A percentile compares a stretch with the other conserved stretches of the same genome.
phyloP scores from a whole-genome alignment of 2,329 filamentous ascomycete genomes.

The Aureobasidium musti region DNA sequence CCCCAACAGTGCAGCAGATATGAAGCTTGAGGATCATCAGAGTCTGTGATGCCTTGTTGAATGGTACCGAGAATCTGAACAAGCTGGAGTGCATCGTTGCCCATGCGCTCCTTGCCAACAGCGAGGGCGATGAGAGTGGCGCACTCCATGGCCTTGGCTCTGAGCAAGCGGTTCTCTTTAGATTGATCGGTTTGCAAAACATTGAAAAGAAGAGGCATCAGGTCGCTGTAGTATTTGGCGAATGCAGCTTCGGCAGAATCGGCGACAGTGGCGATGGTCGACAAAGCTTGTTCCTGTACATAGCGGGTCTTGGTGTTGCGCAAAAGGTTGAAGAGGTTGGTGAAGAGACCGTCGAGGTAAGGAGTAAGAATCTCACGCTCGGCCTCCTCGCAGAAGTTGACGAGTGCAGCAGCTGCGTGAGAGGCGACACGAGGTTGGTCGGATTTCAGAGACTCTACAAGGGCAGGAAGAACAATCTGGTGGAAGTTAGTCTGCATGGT shows the following conservation, averaged over 20 bases:
- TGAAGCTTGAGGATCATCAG: constrained; percentile 93
- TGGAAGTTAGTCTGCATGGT: constrained; percentile 98
- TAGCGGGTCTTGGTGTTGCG: constrained; percentile 85
- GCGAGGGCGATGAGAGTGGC: constrained; percentile 93
- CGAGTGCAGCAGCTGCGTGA: constrained; percentile 93
- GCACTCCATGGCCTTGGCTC: constrained; percentile 99
- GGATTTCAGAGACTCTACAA: constrained; percentile 88
- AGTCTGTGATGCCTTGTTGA: constrained; percentile 80
- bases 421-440: constrained; percentile 93
- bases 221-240: constrained; percentile 87
- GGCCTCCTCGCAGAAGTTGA: constrained; percentile 98
- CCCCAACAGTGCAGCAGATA: constrained; percentile 99
- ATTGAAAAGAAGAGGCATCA: constrained; percentile 93
- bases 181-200: constrained; percentile 87
- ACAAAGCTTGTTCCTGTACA: constrained; percentile 95
- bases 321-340: constrained; percentile 80
- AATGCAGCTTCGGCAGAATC: constrained; percentile 96
- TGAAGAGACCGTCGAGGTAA: constrained; percentile 85
- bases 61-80: constrained; percentile 86
- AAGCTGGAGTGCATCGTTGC: constrained; percentile 79
- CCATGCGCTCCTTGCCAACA: constrained; percentile 90
- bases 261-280: constrained; percentile 98
- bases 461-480: constrained; percentile 79
- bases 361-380: constrained; percentile 90
- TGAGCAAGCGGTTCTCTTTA: constrained; percentile 86